Percentiles rank a stretch among this genome's conserved stretches.
phyloP scores from a whole-genome alignment of 1,139 yeast genomes.

The Scheffersomyces segobiensis region DNA sequence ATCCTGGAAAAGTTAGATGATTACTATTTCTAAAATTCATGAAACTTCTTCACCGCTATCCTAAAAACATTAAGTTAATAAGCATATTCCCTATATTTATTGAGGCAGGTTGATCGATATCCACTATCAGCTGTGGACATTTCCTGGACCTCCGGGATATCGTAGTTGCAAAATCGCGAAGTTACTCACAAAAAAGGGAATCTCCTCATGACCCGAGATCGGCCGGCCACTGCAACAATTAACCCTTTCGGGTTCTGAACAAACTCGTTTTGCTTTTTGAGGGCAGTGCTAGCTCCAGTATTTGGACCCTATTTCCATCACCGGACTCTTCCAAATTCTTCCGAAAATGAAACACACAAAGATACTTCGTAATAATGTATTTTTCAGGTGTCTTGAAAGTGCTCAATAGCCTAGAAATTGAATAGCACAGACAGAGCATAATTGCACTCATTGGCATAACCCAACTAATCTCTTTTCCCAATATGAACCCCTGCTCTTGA shows the following conservation, averaged over 20 bases:
- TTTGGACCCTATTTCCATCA: too few species aligned
- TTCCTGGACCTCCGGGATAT: not conserved
- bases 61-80: too few species aligned
- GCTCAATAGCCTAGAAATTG: not conserved
- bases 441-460: not conserved
- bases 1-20: not conserved
- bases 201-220: not conserved
- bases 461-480: not conserved
- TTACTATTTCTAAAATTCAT: too few species aligned
- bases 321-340: not conserved
- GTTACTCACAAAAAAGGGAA: not conserved
- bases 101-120: not conserved
- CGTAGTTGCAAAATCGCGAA: not conserved
- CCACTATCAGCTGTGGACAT: not conserved
- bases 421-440: too few species aligned
- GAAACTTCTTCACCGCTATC: too few species aligned
- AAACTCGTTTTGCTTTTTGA: not conserved
- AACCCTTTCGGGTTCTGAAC: not conserved
- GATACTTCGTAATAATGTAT: not conserved
- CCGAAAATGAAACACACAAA: not conserved
- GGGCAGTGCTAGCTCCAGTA: not conserved
- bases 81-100: not conserved
- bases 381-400: not conserved
- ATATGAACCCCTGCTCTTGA: not conserved
- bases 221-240: not conserved